Conservation (phyloP, 306 rosid species). For the Carpinus fangiana region DNA sequence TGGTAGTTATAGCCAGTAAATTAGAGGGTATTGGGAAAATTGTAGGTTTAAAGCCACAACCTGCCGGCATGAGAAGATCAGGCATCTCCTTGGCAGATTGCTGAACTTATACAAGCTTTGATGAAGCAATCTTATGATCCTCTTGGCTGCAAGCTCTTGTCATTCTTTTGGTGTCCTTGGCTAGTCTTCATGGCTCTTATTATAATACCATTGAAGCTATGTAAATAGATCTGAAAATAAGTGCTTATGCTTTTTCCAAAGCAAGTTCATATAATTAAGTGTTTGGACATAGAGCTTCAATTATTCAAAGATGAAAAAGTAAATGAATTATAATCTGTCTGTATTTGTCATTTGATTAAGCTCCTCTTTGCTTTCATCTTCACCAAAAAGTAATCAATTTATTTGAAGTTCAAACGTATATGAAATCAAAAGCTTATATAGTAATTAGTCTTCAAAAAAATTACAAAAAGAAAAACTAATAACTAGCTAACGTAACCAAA, state of each 20-base stretch:
- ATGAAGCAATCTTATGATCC: not conserved
- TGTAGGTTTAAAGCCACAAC: not conserved
- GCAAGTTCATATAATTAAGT: not conserved
- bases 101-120: not conserved
- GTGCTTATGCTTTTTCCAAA: not conserved
- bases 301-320: not conserved
- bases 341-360: not conserved
- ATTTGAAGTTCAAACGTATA: not conserved
- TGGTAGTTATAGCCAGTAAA: not conserved
- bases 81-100: not conserved
- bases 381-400: not conserved
- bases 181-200: not conserved
- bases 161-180: too few species aligned
- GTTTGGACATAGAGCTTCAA: not conserved
- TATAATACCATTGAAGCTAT: not conserved
- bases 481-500: not conserved
- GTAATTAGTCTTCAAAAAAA: not conserved
- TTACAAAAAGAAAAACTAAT: not conserved
- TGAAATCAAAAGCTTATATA: not conserved
- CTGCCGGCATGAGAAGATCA: not conserved
- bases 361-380: not conserved
- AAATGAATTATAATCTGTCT: not conserved
- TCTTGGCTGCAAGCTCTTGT: not conserved
- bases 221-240: not conserved
- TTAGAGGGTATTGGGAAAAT: not conserved